Evolutionary conservation across 371 early-diverging fungal species (phyloP), one percentile per base, ranked within the genome.

Genomic region (Rhizopus arrhizus): DNA sequence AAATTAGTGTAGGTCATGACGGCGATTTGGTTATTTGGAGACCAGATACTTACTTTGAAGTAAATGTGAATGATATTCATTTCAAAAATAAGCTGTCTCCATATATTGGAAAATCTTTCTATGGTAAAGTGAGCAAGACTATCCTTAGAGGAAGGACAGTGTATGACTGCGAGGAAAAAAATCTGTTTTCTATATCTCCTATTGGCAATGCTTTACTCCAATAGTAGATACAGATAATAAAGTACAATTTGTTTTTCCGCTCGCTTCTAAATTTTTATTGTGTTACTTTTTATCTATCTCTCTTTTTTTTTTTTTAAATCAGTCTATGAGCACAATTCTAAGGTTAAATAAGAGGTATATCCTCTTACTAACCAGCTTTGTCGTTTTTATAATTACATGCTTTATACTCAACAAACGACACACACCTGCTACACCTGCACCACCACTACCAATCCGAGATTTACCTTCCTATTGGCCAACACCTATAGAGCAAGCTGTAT

Each of bases 51-150:
- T 68, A 76, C 6, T 88, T 82, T 68, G 72, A 65, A 8, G 75
- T 92, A 53, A 58, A 73, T 15, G 50, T 64, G 8, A 74, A 82
- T 54, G 83, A 85, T 53, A 81, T 92, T 46, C 87, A 89, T 62
- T 92, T 92, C 69, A 88, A 89, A 70, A 89, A 92, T 73, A 92
- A 91, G 76, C 75, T 89, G 13, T 90, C 90, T 4, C 92, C 92
- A 7, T 92, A 92, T 66, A 72, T 83, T 66, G 89, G 87, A 15
- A 74, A 80, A 51, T 63, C 66, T 0, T 70, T 90, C 54, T 72
- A 83, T 42, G 92, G 91, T 36, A 73, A 74, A 8, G 88, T 92
- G 36, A 82, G 85, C 72, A 81, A 84, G 59, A 91, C 92, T 15
- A 74, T 89, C 56, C 80, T 91, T n/a, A 89, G 92, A 53, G 92